Conservation (phyloP, 805 yeast species). For the Limtongia smithiae region DNA sequence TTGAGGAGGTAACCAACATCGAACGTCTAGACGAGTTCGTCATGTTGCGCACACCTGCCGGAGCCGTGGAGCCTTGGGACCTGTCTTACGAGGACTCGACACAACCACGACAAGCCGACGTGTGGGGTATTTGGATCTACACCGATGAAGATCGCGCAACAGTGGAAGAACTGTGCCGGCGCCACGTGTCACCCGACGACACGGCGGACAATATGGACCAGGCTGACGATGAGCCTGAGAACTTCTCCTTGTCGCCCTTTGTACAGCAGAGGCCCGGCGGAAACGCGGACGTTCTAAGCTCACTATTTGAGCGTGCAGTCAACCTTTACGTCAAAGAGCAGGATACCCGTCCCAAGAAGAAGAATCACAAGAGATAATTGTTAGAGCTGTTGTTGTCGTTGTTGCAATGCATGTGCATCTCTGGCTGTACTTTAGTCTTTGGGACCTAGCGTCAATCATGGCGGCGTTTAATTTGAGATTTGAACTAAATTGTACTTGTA, state of each 20-base stretch:
- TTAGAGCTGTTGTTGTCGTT: no score
- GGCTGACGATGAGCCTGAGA: background rate
- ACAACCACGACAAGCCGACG: slow-evolving; percentile 20
- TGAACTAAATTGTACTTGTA: no score
- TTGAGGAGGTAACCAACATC: slow-evolving; percentile 25
- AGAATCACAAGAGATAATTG: background rate
- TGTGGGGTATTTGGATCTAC: slow-evolving; percentile 29
- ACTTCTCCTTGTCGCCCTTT: no score
- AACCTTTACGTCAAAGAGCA: slow-evolving; percentile 11
- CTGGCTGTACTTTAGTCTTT: no score
- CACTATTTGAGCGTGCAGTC: slow-evolving; percentile 18
- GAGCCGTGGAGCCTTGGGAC: slow-evolving; percentile 20
- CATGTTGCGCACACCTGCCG: slow-evolving; percentile 23
- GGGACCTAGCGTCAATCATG: no score
- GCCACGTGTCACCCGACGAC: background rate
- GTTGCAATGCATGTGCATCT: no score
- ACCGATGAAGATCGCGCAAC: slow-evolving; percentile 10
- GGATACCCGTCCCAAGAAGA: background rate
- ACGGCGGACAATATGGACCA: background rate
- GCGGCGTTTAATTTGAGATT: no score
- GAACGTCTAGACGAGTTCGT: slow-evolving; percentile 25
- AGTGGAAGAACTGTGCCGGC: slow-evolving; percentile 16
- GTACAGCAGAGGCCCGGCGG: no score
- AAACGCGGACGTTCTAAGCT: slow-evolving; percentile 7
- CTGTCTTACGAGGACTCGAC: slow-evolving; percentile 16